Percentiles rank a stretch among this genome's conserved stretches.
Evolutionary conservation across 352 stramenopile species (phyloP).

Genomic region (Pythium utonaiense): DNA sequence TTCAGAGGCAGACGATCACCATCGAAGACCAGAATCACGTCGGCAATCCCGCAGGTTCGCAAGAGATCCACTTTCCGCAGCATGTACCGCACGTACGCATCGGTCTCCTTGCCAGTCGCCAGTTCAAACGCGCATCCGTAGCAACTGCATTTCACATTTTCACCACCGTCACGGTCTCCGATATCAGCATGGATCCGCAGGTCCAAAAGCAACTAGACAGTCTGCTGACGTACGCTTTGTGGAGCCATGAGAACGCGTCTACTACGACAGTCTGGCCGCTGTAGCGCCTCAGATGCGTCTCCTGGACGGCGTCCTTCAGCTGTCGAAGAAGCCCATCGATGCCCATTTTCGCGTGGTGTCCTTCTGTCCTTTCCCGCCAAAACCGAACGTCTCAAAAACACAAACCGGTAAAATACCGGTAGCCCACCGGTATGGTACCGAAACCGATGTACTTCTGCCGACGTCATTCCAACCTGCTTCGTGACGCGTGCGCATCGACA

Average conservation of each 20-base stretch:
- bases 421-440: slow-evolving; percentile 3
- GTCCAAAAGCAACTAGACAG: not conserved
- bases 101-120: slow-evolving; percentile 53
- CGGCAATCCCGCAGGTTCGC: slow-evolving; percentile 41
- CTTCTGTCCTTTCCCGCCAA: slow-evolving; percentile 20
- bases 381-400: not conserved
- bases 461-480: slow-evolving; percentile 3
- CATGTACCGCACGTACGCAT: slow-evolving; percentile 72
- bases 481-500: slow-evolving; percentile 17
- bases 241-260: slow-evolving; percentile 75
- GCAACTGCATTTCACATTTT: slow-evolving; percentile 37
- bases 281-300: slow-evolving; percentile 52
- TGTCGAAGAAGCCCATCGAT: slow-evolving; percentile 63
- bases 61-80: slow-evolving; percentile 71
- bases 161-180: no score
- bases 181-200: not conserved
- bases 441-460: no score
- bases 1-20: slow-evolving; percentile 71
- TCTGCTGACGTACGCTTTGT: slow-evolving; percentile 61
- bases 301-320: slow-evolving; percentile 51
- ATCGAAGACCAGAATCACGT: slow-evolving; percentile 73
- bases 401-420: not conserved
- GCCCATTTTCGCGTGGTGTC: slow-evolving; percentile 33
- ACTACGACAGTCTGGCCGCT: slow-evolving; percentile 55
- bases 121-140: slow-evolving; percentile 79